Evolutionary conservation across 164 flowering plant species (phyloP).

Genomic region (Dillenia suffruticosa): DNA sequence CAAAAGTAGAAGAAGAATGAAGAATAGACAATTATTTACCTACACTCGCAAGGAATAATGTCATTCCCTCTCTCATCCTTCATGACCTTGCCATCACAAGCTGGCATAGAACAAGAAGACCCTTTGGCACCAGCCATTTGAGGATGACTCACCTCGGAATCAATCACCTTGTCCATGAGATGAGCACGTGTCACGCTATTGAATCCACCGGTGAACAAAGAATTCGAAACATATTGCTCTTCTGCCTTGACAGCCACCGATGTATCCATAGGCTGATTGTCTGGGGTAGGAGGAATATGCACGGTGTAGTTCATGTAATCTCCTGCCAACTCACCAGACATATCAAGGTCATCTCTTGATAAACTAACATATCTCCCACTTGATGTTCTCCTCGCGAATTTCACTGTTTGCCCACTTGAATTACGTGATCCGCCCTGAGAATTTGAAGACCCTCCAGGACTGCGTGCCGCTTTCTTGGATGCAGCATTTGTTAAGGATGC

Average conservation of each 20-base stretch:
- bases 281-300: slow-evolving; percentile 74
- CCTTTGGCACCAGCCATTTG: slow-evolving; percentile 65
- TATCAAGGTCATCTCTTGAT: slow-evolving; percentile 60
- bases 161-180: slow-evolving; percentile 73
- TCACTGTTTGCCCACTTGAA: slow-evolving; percentile 40
- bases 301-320: slow-evolving; percentile 73
- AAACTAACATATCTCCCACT: slow-evolving; percentile 66
- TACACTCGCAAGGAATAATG: slow-evolving; percentile 63
- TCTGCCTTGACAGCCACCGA: slow-evolving; percentile 66
- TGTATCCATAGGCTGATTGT: slow-evolving; percentile 68
- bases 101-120: slow-evolving; percentile 50
- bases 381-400: slow-evolving; percentile 62
- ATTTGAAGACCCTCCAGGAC: slow-evolving; percentile 20
- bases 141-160: slow-evolving; percentile 56
- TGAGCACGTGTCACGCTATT: slow-evolving; percentile 69
- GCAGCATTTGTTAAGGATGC: slow-evolving; percentile 28
- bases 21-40: slow-evolving; percentile 20
- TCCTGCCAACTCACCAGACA: slow-evolving; percentile 63
- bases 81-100: slow-evolving; percentile 67
- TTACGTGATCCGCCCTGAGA: slow-evolving; percentile 18
- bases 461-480: slow-evolving; percentile 37
- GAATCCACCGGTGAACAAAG: slow-evolving; percentile 67
- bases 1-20: not conserved
- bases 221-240: slow-evolving; percentile 69
- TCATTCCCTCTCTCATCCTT: slow-evolving; percentile 59